These are phyloP conservation scores for Fusarium longipes DNA, from an alignment of 2,329 filamentous ascomycete genomes.

Conservation along the genomic window DNA sequence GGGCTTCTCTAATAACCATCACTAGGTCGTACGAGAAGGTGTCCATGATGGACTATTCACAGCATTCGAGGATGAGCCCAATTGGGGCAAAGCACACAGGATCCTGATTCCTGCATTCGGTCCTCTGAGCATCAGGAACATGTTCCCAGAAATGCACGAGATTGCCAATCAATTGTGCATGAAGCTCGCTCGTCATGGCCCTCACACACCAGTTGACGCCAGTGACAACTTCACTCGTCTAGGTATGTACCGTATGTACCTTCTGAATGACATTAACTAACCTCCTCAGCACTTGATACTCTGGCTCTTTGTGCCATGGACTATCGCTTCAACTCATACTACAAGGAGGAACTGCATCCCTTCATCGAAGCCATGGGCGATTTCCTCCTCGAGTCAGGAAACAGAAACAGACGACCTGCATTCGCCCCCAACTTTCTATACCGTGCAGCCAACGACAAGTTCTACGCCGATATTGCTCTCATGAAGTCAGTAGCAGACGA, in stretches of 20 bases:
- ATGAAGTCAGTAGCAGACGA: conserved; percentile 67
- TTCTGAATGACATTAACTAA: neutral
- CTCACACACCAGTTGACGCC: conserved; percentile 65
- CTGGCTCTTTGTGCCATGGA: conserved; percentile 78
- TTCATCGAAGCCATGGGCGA: conserved; percentile 75
- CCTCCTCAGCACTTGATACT: conserved; percentile 69
- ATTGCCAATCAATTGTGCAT: conserved; percentile 73
- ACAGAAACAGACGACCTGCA: conserved; percentile 59
- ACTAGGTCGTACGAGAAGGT: conserved; percentile 66
- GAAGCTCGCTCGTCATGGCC: conserved; percentile 75
- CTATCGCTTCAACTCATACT: conserved; percentile 80
- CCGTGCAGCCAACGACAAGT: conserved; percentile 61
- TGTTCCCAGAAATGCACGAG: conserved; percentile 78
- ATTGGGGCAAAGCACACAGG: conserved; percentile 75
- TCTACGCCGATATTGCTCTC: conserved; percentile 63
- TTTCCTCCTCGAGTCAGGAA: conserved; percentile 68
- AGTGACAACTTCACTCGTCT: conserved; percentile 78
- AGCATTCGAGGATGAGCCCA: conserved; percentile 61
- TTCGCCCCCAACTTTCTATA: conserved; percentile 61
- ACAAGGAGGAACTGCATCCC: conserved; percentile 74
- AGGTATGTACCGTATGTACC: neutral
- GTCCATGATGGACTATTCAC: conserved; percentile 76
- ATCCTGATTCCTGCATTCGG: conserved; percentile 76
- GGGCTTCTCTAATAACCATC: conserved; percentile 2
- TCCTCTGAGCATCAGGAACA: conserved; percentile 72